Percentiles rank a stretch among this genome's conserved stretches.
These are phyloP conservation scores for Cajanus cajan DNA, from an alignment of 306 rosid species.

Conservation along the genomic window DNA sequence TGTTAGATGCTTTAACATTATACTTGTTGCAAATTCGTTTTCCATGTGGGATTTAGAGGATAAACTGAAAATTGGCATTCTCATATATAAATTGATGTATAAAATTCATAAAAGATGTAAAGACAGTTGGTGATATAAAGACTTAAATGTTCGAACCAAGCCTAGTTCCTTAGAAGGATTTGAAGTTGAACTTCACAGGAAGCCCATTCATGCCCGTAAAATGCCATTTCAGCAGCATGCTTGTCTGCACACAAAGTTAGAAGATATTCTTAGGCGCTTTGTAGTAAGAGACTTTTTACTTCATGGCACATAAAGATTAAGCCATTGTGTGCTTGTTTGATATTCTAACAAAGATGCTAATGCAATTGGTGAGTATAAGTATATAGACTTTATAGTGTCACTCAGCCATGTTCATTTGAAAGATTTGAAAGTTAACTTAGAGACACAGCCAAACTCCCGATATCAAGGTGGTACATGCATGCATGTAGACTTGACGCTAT, in stretches of 20 bases:
- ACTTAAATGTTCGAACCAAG: background rate
- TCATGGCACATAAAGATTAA: background rate
- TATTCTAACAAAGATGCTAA: background rate
- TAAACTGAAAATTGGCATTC: background rate
- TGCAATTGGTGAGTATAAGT: background rate
- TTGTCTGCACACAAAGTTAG: background rate
- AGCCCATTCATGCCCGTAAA: background rate
- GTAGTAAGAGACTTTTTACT: background rate
- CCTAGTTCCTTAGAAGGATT: background rate
- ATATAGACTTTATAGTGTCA: background rate
- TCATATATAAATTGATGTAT: background rate
- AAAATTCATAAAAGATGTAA: background rate
- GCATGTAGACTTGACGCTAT: background rate
- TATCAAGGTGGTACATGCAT: background rate
- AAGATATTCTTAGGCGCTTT: background rate
- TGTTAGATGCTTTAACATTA: slow-evolving; percentile 1
- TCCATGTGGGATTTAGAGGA: background rate
- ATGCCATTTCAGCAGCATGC: background rate
- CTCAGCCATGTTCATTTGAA: background rate
- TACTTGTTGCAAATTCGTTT: background rate
- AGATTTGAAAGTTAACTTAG: background rate
- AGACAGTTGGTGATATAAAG: background rate
- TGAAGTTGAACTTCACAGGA: background rate
- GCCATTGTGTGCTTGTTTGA: background rate
- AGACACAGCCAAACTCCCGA: background rate